Evolutionary conservation across 2,329 filamentous ascomycete species (phyloP), one percentile per base, ranked within the genome.

Genomic region (Neocucurbitaria cava): DNA sequence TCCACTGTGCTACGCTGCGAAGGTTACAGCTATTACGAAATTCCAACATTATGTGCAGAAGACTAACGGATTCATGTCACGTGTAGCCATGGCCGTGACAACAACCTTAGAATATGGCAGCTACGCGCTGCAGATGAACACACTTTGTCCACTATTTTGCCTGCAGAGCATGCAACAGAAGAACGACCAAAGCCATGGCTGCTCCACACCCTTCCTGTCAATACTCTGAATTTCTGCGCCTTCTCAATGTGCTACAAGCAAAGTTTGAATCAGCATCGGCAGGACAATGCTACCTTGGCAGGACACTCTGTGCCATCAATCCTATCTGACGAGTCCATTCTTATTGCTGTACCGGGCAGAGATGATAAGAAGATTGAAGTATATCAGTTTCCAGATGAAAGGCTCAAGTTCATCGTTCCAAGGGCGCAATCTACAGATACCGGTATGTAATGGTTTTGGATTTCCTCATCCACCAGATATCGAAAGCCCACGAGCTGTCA

Each of bases 151-250:
- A 88, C 82, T 30, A 79, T 79, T 8, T 79, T 96, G 11, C 94
- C 94, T 0, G 83, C 94, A 28, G 91, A 96, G 57, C 42, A 78
- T 72, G 1, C 74, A 73, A 24, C 77, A 74, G 41, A 74, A 74
- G 45, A 83, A 78, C 59, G 71, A 26, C 84, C 83, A 17, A 83
- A 88, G 66, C 95, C 95, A 26, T 96, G 91, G 92, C 79, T 97
- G n/a, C 76, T 96, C 20, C 86, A 96, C 75, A 84, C 90, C 3
- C 79, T 99, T 5, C 82, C 90, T 5, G 92, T 98, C 39, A 97
- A 97, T 70, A 92, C 94, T 1, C 85, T 98, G 78, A 99, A 98
- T 71, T 99, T 98, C 73, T 99, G 95, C 72, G 84, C 89, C 1
- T 96, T 96, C 73, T 83, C 89, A 2, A 82, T 83, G 57, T 88